Evolutionary conservation across 331 rosid species (phyloP), one percentile per base, ranked within the genome.

Genomic region (Pyracantha coccinea): DNA sequence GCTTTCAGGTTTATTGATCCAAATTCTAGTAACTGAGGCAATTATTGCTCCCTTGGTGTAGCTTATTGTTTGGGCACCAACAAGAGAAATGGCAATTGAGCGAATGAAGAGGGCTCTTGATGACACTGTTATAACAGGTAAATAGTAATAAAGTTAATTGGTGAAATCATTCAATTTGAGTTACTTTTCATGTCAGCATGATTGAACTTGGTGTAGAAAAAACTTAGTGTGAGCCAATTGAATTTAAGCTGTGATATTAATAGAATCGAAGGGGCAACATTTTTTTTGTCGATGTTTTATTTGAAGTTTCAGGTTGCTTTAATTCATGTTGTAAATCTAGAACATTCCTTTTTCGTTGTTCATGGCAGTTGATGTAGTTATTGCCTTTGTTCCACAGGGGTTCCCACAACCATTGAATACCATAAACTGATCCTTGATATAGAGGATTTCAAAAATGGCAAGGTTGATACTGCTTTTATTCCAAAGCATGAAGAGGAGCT

Each of bases 1-100:
- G 66, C 6, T 33, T 21, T 71, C 33, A 9, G 66, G 66, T 14
- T 62, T 33, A 21, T 66, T 19, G 14, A 0, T 35, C 44, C 4
- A 35, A 9, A 35, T 31, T 75, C 50, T 66, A 59, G 59, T 29
- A 19, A 21, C 29, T 59, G 14, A 47, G 4, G 29, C 32, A 71
- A 13, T 29, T 7, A 35, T 61, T 75, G 66, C 66, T 74, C 73
- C 29, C 63, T 27, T 72, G 45, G 45, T 86, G 24, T 59, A 94
- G 99, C 93, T 94, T 81, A 89, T 94, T 82, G 99, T 94, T 20
- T 94, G 99, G 99, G 99, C 99, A 86, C 99, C 99, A 71, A 92
- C 97, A 38, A 88, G 99, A 78, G 99, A 87, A 81, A 94, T 92
- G 86, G 99, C 99, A 71, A 89, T 94, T 60, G 92, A 90, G 8